These are phyloP conservation scores for Acarospora socialis DNA, from an alignment of 2,329 filamentous ascomycete species.

Conservation along the genomic window DNA sequence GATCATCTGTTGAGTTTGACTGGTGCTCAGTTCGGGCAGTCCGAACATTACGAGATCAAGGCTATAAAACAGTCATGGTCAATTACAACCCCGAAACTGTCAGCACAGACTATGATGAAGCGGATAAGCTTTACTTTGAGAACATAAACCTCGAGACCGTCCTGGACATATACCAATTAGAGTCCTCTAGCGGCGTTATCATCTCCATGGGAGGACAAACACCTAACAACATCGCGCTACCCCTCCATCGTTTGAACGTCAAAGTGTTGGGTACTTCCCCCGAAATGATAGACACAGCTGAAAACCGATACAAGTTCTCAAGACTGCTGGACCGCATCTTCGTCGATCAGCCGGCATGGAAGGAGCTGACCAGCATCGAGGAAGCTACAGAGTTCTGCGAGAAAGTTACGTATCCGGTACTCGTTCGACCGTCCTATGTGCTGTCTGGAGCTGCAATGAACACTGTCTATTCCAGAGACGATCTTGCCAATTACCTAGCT, in stretches of 20 bases:
- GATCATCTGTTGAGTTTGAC: slow-evolving; percentile 95
- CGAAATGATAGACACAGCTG: slow-evolving; percentile 96
- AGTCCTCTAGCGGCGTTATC: slow-evolving; percentile 69
- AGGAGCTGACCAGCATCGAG: slow-evolving; percentile 87
- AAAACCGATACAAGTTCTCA: slow-evolving; percentile 98
- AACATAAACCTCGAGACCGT: slow-evolving; percentile 85
- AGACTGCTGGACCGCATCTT: slow-evolving; percentile 91
- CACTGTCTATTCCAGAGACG: slow-evolving; percentile 92
- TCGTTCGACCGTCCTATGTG: slow-evolving; percentile 93
- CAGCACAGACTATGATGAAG: slow-evolving; percentile 83
- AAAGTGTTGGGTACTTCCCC: slow-evolving; percentile 91
- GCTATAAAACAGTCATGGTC: slow-evolving; percentile 91
- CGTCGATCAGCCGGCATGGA: slow-evolving; percentile 96
- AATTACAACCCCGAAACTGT: slow-evolving; percentile 90
- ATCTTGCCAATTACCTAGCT: slow-evolving; percentile 73
- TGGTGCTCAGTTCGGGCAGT: slow-evolving; percentile 97
- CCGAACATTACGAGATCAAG: slow-evolving; percentile 68
- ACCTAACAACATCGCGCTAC: slow-evolving; percentile 92
- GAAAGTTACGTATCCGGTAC: slow-evolving; percentile 78
- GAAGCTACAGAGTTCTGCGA: slow-evolving; percentile 81
- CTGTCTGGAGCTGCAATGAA: slow-evolving; percentile 98
- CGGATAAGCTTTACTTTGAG: slow-evolving; percentile 90
- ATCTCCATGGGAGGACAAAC: slow-evolving; percentile 96
- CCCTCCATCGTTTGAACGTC: slow-evolving; percentile 74
- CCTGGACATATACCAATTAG: slow-evolving; percentile 83